These are phyloP conservation scores for Penicillium sp. DNA, from an alignment of 2,329 filamentous ascomycete genomes.

Conservation along the genomic window DNA sequence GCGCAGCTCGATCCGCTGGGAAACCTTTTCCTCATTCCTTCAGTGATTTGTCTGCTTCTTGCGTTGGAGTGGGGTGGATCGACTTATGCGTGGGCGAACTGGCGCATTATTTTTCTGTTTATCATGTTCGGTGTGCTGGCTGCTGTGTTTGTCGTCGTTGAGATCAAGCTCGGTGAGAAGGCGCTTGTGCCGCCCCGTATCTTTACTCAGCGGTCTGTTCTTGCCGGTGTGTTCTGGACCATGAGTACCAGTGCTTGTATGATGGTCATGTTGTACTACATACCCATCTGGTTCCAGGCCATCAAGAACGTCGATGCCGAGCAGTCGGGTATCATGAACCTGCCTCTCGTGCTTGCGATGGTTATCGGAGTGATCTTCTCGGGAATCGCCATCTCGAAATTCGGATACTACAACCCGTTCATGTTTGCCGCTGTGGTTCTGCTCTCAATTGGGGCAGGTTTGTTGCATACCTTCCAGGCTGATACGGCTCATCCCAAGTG, in stretches of 20 bases:
- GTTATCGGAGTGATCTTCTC: constrained; percentile 34
- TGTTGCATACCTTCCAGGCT: background rate
- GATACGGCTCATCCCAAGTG: background rate
- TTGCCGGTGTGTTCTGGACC: constrained; percentile 32
- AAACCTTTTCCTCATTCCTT: constrained; percentile 28
- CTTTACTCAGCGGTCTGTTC: constrained; percentile 47
- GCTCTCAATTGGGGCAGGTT: constrained; percentile 2
- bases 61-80: constrained; percentile 27
- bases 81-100: constrained; percentile 22
- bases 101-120: constrained; percentile 25
- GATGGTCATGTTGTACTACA: constrained; percentile 42
- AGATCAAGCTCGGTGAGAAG: constrained; percentile 46
- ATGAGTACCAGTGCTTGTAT: constrained; percentile 42
- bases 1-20: background rate
- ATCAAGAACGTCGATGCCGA: constrained; percentile 45
- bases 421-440: background rate
- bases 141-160: constrained; percentile 45
- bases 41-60: constrained; percentile 23
- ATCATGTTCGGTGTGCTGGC: constrained; percentile 28
- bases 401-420: constrained; percentile 7
- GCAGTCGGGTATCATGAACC: constrained; percentile 46
- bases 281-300: constrained; percentile 52
- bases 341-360: constrained; percentile 40
- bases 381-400: constrained; percentile 29
- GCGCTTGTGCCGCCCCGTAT: constrained; percentile 48